Evolutionary conservation across 352 stramenopile genomes (phyloP), one percentile per base, ranked within the genome.

Genomic region (Pythium scleroteichum): DNA sequence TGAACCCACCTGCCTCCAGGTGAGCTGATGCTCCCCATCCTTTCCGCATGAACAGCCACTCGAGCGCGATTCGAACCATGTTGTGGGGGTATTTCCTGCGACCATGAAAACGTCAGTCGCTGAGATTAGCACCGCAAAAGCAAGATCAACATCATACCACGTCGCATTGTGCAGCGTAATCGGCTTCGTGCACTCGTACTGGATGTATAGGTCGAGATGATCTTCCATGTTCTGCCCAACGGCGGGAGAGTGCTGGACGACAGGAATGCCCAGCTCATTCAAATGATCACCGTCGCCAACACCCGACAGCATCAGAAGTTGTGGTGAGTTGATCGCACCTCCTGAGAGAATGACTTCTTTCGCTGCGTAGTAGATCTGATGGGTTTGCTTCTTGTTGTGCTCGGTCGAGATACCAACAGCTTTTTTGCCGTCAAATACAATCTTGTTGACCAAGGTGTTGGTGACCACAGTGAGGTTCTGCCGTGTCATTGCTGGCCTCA

Each of bases 131-230:
- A 55, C 19, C 20, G 10, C 4, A 8, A 14, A 13, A 26, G 26
- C 20, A 24, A 6, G 17, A 7, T 19, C 19, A 14, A 27, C 35
- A 38, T 59, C 65, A 40, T 67, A 87, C 74, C 84, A 94, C 17
- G 85, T 94, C n/a, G 88, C 85, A 55, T 94, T 92, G 68, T 96
- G 88, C 22, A 97, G 80, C 53, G 85, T 96, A 48, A 96, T 94
- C 22, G 87, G 87, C 70, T 96, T 84, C 42, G 85, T 93, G 72
- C 84, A 95, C 59, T 78, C 66, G 76, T 94, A 97, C 71, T 96
- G 86, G 56, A 97, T 74, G 68, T 96, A 96, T 46, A 95, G 62
- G 51, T 95, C 88, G 26, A 96, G 50, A 59, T 96, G 88, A 59
- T 96, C 88, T 58, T 96, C 86, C 78, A 96, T 87, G 73, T 96